These are phyloP conservation scores for Pythium vanterpoolii DNA, from an alignment of 352 stramenopile genomes.

Conservation along the genomic window DNA sequence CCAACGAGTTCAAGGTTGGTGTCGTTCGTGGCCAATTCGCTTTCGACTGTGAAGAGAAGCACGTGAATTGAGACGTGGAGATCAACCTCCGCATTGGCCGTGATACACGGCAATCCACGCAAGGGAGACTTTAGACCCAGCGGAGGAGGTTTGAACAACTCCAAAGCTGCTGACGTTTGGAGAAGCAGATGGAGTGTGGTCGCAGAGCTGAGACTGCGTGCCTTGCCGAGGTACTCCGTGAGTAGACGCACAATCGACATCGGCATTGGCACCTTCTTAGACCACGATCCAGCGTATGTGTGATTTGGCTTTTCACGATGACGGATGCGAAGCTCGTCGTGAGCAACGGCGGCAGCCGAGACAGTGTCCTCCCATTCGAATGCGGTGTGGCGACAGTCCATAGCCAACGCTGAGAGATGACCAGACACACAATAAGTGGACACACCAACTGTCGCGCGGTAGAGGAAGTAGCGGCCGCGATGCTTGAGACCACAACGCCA, in stretches of 20 bases:
- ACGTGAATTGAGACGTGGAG: slow-evolving; percentile 4
- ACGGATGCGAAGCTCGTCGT: no score
- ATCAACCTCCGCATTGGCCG: not conserved
- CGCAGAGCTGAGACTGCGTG: not conserved
- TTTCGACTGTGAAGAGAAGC: not conserved
- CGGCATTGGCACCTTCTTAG: not conserved
- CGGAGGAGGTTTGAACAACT: not conserved
- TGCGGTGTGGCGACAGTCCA: slow-evolving; percentile 3
- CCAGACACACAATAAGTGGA: not conserved
- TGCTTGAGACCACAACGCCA: slow-evolving; percentile 19
- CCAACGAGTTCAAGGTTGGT: not conserved
- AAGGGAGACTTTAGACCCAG: not conserved
- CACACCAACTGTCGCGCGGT: not conserved
- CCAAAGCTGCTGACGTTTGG: not conserved
- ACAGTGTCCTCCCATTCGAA: slow-evolving; percentile 1
- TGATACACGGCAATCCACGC: not conserved
- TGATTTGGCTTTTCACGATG: not conserved
- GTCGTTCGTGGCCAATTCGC: not conserved
- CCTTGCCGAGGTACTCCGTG: not conserved
- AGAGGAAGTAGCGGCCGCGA: slow-evolving; percentile 19
- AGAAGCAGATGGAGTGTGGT: not conserved
- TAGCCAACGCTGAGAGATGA: not conserved
- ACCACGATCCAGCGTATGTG: slow-evolving; percentile 9
- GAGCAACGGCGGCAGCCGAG: not conserved
- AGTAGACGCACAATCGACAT: not conserved